phyloP scores from a whole-genome alignment of 441 rosid species.

The Corymbia citriodora region DNA sequence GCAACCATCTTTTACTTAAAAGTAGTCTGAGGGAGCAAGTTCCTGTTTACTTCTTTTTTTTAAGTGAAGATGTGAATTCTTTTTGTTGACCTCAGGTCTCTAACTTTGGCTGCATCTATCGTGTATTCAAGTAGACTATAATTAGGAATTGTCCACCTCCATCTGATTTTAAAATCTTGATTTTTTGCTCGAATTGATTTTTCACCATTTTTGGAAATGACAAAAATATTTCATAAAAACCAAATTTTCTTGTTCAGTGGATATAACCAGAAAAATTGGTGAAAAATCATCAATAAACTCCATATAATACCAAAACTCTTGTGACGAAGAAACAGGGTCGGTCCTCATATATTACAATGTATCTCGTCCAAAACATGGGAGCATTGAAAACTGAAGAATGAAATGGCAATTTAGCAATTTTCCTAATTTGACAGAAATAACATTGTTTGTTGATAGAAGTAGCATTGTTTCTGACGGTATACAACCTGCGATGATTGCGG shows the following conservation, averaged over 20 bases:
- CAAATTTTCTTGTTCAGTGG: not conserved
- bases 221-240: no score
- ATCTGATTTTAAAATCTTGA: not conserved
- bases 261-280: not conserved
- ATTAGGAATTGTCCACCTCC: not conserved
- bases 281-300: not conserved
- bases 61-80: not conserved
- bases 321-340: not conserved
- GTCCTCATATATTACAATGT: not conserved
- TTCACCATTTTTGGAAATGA: not conserved
- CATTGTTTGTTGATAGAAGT: not conserved
- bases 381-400: not conserved
- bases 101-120: not conserved
- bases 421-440: not conserved
- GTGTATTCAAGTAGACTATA: not conserved
- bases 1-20: not conserved
- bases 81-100: not conserved
- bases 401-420: not conserved
- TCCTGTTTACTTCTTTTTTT: not conserved
- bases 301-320: not conserved
- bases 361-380: not conserved
- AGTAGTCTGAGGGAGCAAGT: not conserved
- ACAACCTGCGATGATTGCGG: not conserved
- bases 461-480: not conserved
- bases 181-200: not conserved